phyloP scores from a whole-genome alignment of 805 yeast genomes.

The Teunomyces atbi region DNA sequence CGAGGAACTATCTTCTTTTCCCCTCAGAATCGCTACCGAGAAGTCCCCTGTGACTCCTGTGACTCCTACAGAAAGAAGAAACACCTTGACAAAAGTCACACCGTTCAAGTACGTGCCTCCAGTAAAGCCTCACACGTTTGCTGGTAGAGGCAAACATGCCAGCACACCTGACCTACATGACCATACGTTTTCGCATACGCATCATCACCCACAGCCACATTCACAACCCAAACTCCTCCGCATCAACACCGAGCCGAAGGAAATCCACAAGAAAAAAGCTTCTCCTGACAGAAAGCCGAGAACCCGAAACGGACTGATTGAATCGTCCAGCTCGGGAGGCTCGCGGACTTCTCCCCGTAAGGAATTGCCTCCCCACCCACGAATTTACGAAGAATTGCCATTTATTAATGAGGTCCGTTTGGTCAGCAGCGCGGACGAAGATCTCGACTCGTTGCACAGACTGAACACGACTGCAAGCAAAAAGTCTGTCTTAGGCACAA shows the following conservation, averaged over 20 bases:
- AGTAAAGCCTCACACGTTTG: background rate
- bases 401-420: conserved; percentile 35
- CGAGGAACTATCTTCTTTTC: background rate
- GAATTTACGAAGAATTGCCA: conserved; percentile 31
- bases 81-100: conserved; percentile 19
- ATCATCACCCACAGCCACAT: background rate
- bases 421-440: conserved; percentile 9
- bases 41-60: background rate
- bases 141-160: conserved; percentile 5
- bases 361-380: conserved; percentile 19
- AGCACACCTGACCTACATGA: conserved; percentile 18
- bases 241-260: conserved; percentile 14
- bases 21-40: background rate
- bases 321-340: background rate
- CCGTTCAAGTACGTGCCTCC: conserved; percentile 17
- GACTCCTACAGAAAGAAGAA: conserved; percentile 11
- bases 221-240: conserved; percentile 16
- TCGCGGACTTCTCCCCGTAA: conserved; percentile 9
- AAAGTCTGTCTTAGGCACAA: conserved; percentile 38
- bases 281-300: conserved; percentile 2
- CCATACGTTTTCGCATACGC: background rate
- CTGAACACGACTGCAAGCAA: conserved; percentile 32
- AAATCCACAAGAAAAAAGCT: background rate
- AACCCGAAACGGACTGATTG: conserved; percentile 6
- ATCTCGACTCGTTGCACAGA: conserved; percentile 16